Conservation (phyloP, 768 basidiomycete genomes). For the Termitomyces sp. region DNA sequence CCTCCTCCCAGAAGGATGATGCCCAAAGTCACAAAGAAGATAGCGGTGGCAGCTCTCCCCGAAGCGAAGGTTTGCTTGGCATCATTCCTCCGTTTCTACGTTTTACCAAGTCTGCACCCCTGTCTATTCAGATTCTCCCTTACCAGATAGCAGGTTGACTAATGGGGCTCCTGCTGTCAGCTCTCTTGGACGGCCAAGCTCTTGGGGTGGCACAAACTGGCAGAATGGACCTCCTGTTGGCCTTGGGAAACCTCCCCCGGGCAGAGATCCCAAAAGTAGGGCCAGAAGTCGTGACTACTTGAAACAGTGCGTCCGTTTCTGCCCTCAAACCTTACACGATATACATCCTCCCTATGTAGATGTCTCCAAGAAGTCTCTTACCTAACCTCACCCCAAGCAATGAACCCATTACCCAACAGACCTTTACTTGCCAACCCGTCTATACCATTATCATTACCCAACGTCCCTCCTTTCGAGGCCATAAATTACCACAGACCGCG, state of each 20-base stretch:
- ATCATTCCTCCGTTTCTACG: conserved; percentile 1
- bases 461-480: conserved; percentile 68
- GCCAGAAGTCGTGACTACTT: conserved; percentile 94
- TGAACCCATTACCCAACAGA: conserved; percentile 92
- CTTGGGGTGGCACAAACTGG: conserved; percentile 50
- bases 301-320: conserved; percentile 68
- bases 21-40: conserved; percentile 68
- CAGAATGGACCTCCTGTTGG: conserved; percentile 39
- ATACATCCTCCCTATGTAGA: conserved; percentile 31
- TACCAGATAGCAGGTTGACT: conserved; percentile 59
- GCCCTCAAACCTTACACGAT: conserved; percentile 1
- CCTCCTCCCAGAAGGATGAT: conserved; percentile 65
- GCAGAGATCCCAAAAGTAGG: conserved; percentile 92
- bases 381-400: conserved; percentile 92
- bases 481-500: conserved; percentile 74
- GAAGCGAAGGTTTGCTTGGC: conserved; percentile 62
- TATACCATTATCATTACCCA: conserved; percentile 60
- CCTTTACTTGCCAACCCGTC: conserved; percentile 65
- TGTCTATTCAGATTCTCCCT: conserved; percentile 54
- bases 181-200: conserved; percentile 44
- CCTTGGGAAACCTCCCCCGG: conserved; percentile 67
- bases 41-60: conserved; percentile 77
- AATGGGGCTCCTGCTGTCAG: conserved; percentile 51
- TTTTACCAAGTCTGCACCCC: conserved; percentile 8
- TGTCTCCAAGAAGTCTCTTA: conserved; percentile 98